phyloP scores from a whole-genome alignment of 2,329 filamentous ascomycete species.

The Aspergillus chevalieri region DNA sequence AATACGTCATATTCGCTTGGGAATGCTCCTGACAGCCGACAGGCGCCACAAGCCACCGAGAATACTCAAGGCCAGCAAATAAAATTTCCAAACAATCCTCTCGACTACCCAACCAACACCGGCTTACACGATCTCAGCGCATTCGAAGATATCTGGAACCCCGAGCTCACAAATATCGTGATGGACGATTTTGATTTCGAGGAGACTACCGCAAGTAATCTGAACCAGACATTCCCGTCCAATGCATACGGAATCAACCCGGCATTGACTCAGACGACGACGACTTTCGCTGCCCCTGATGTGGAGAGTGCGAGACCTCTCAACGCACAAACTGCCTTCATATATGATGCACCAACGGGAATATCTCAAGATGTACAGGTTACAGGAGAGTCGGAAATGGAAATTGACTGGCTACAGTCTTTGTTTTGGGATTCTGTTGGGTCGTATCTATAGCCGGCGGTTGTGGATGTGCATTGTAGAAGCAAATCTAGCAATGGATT shows the following conservation, averaged over 20 bases:
- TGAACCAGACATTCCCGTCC: not conserved
- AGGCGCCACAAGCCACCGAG: too few relatives aligned
- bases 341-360: not conserved
- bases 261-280: too few relatives aligned
- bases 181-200: not conserved
- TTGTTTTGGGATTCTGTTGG: not conserved
- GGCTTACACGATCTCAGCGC: not conserved
- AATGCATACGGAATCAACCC: not conserved
- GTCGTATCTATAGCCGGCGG: not conserved
- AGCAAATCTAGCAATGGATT: too few relatives aligned
- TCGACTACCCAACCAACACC: not conserved
- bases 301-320: too few relatives aligned
- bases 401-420: not conserved
- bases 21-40: too few relatives aligned
- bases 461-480: too few relatives aligned
- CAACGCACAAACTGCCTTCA: not conserved
- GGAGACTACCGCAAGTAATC: not conserved
- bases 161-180: not conserved
- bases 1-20: too few relatives aligned
- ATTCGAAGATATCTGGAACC: not conserved
- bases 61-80: too few relatives aligned
- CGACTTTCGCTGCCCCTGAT: too few relatives aligned
- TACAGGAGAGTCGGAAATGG: not conserved
- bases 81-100: too few relatives aligned
- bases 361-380: not conserved